phyloP scores from a whole-genome alignment of 768 basidiomycete genomes.

The Tulasnella sp. region DNA sequence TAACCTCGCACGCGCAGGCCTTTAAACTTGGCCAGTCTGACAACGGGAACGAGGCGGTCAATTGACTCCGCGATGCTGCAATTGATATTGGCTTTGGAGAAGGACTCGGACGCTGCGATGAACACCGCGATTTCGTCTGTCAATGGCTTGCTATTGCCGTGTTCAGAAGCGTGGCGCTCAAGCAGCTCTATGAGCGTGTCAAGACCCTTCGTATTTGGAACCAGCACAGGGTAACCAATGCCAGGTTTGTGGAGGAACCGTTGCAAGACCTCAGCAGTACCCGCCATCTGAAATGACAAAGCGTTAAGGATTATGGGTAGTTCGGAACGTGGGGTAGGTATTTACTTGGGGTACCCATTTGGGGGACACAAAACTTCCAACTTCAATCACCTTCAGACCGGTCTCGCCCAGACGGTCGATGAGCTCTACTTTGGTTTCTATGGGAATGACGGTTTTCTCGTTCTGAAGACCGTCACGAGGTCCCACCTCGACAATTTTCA shows the following conservation, averaged over 20 bases:
- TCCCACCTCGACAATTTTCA: constrained; percentile 70
- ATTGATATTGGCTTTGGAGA: constrained; percentile 77
- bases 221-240: constrained; percentile 64
- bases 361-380: constrained; percentile 83
- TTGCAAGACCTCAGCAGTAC: constrained; percentile 62
- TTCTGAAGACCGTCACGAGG: constrained; percentile 90
- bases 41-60: constrained; percentile 46
- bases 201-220: constrained; percentile 70
- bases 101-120: constrained; percentile 77
- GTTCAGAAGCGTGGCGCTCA: constrained; percentile 24
- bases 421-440: constrained; percentile 64
- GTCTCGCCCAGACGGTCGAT: constrained; percentile 59
- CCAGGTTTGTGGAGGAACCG: constrained; percentile 39
- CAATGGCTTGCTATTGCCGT: constrained; percentile 31
- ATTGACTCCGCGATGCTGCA: constrained; percentile 60
- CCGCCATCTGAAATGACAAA: constrained; percentile 55
- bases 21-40: constrained; percentile 42
- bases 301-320: background rate
- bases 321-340: background rate
- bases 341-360: constrained; percentile 86
- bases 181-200: constrained; percentile 54
- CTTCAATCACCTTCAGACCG: constrained; percentile 60
- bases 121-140: constrained; percentile 84
- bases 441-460: constrained; percentile 59
- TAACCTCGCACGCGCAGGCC: constrained; percentile 71